A percentile compares a stretch with the other conserved stretches of the same genome.
Conservation (phyloP, 2,329 filamentous ascomycete species). For the Westerdykella ornata region DNA sequence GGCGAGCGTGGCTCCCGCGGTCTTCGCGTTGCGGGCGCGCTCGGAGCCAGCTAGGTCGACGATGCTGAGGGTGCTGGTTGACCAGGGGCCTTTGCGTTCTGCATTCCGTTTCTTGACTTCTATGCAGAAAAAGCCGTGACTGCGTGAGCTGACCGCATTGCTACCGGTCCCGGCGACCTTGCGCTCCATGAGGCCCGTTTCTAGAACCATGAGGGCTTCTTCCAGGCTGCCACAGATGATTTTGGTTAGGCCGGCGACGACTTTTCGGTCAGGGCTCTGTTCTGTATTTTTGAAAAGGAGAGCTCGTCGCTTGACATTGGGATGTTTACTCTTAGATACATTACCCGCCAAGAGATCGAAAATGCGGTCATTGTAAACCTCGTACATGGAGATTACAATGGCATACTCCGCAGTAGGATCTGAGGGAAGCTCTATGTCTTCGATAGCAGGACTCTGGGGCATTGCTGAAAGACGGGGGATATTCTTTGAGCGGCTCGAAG, state of each 20-base stretch:
- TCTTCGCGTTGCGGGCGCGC: constrained; percentile 87
- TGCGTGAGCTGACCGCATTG: constrained; percentile 86
- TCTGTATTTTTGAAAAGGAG: constrained; percentile 91
- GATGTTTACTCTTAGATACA: constrained; percentile 49
- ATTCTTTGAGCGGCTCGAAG: constrained; percentile 49
- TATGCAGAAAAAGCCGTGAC: constrained; percentile 92
- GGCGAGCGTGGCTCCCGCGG: constrained; percentile 80
- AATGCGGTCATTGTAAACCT: constrained; percentile 97
- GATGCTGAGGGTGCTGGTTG: constrained; percentile 72
- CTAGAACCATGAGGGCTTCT: constrained; percentile 83
- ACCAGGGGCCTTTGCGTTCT: constrained; percentile 58
- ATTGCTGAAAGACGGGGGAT: constrained; percentile 64
- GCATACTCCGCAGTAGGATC: constrained; percentile 72
- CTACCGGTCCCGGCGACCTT: constrained; percentile 84
- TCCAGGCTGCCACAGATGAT: constrained; percentile 74
- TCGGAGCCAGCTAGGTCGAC: constrained; percentile 94
- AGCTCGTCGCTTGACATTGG: constrained; percentile 59
- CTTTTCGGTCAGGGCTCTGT: constrained; percentile 79
- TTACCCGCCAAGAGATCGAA: constrained; percentile 77
- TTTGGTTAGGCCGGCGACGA: constrained; percentile 87
- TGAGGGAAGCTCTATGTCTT: constrained; percentile 58
- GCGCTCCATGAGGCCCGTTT: constrained; percentile 80
- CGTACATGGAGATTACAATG: constrained; percentile 93
- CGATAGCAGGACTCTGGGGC: constrained; percentile 68
- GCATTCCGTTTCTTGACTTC: constrained; percentile 79